Evolutionary conservation across 2,329 filamentous ascomycete species (phyloP).

Genomic region (Epichloe amarillans): DNA sequence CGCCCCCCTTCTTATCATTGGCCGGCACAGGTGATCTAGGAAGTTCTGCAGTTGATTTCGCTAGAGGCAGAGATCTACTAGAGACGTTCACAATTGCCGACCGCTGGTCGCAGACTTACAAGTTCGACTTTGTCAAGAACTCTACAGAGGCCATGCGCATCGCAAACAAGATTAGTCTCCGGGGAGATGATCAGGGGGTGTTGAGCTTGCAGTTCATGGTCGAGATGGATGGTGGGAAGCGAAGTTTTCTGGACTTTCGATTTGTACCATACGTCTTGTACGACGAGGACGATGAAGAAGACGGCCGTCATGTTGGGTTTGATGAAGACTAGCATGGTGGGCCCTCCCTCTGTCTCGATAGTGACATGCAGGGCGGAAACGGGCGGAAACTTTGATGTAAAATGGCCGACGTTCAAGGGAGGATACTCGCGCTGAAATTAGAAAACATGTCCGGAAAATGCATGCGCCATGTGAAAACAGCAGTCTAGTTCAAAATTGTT

Average conservation of each 20-base stretch:
- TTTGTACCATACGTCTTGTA: conserved; percentile 62
- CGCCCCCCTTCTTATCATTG: conserved; percentile 61
- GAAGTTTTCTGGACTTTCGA: conserved; percentile 70
- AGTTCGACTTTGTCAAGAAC: conserved; percentile 74
- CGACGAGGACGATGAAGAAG: conserved; percentile 25
- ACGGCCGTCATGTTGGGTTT: neutral
- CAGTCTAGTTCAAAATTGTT: too few relatives aligned
- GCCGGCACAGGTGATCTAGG: conserved; percentile 46
- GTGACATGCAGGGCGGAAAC: neutral
- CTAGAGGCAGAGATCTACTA: conserved; percentile 50
- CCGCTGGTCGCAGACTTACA: conserved; percentile 60
- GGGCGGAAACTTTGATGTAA: too few relatives aligned
- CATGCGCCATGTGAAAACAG: too few relatives aligned
- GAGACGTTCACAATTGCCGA: conserved; percentile 58
- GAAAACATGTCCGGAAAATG: too few relatives aligned
- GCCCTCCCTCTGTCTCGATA: neutral
- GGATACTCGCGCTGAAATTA: neutral
- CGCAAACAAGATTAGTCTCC: conserved; percentile 81
- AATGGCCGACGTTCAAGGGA: neutral
- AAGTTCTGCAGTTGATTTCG: conserved; percentile 53
- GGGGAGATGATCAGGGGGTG: conserved; percentile 74
- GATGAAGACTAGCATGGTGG: conserved; percentile 4
- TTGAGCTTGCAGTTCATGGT: conserved; percentile 95
- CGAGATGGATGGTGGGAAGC: conserved; percentile 57
- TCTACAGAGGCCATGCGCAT: conserved; percentile 86